phyloP scores from a whole-genome alignment of 345 rosid species.

The Moricandia arvensis region DNA sequence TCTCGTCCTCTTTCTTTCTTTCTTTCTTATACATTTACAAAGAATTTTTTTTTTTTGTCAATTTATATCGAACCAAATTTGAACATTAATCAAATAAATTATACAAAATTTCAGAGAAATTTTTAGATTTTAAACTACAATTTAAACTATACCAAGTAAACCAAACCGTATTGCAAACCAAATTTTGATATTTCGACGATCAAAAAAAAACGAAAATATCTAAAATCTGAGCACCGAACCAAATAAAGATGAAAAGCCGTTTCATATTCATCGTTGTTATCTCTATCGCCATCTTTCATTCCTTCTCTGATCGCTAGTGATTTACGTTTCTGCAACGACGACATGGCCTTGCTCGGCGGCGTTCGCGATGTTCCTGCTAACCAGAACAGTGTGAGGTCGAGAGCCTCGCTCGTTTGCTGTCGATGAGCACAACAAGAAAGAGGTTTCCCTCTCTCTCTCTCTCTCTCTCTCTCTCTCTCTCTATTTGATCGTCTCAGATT shows the following conservation, averaged over 20 bases:
- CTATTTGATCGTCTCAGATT: not conserved
- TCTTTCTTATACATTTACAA: no score
- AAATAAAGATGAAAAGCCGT: constrained; percentile 33
- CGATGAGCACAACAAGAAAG: constrained; percentile 86
- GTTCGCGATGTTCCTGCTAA: constrained; percentile 49
- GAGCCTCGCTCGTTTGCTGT: constrained; percentile 85
- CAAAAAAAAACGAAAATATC: constrained; percentile 17
- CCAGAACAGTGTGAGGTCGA: constrained; percentile 68
- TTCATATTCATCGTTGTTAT: not conserved
- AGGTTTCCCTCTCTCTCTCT: constrained; percentile 40
- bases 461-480: not conserved
- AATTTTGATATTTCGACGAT: not conserved
- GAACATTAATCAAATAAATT: no score
- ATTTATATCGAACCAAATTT: no score
- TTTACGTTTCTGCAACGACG: constrained; percentile 41
- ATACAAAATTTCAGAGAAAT: no score
- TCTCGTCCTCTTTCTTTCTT: no score
- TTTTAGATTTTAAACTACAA: no score
- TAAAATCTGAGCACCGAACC: constrained; percentile 26
- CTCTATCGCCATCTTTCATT: constrained; percentile 7
- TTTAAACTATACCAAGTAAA: not conserved
- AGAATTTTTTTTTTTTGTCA: no score
- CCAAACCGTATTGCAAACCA: not conserved
- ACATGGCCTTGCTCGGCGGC: constrained; percentile 73
- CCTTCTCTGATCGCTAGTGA: constrained; percentile 33